Conservation (phyloP, 73 alveolate species). For the Paramecium biaurelia region DNA sequence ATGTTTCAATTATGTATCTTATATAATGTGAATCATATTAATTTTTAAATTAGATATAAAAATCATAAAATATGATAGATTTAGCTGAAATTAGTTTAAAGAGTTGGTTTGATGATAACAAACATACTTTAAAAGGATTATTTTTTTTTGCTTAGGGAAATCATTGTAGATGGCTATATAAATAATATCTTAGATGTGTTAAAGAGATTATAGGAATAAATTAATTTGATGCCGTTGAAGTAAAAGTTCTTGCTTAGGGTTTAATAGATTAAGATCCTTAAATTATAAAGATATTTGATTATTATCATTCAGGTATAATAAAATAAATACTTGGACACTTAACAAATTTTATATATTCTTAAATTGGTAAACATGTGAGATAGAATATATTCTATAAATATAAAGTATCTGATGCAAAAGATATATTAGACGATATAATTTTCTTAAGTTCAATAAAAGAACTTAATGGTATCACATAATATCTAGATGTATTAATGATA, state of each 20-base stretch:
- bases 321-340: not conserved
- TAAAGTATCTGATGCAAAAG: not conserved
- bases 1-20: not conserved
- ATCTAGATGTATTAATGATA: not conserved
- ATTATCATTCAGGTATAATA: not conserved
- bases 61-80: not conserved
- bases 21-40: not conserved
- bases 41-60: not conserved
- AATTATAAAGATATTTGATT: not conserved
- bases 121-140: not conserved
- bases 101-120: constrained; percentile 5
- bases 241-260: not conserved
- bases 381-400: not conserved
- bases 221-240: constrained; percentile 3
- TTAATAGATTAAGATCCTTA: not conserved
- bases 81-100: not conserved
- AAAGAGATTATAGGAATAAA: not conserved
- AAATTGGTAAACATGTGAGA: not conserved
- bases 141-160: not conserved
- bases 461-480: not conserved
- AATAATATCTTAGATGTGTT: not conserved
- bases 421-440: not conserved
- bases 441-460: not conserved
- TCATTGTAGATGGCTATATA: not conserved
- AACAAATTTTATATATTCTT: not conserved